phyloP scores from a whole-genome alignment of 2,329 filamentous ascomycete genomes.

The Colletotrichum nymphaeae region DNA sequence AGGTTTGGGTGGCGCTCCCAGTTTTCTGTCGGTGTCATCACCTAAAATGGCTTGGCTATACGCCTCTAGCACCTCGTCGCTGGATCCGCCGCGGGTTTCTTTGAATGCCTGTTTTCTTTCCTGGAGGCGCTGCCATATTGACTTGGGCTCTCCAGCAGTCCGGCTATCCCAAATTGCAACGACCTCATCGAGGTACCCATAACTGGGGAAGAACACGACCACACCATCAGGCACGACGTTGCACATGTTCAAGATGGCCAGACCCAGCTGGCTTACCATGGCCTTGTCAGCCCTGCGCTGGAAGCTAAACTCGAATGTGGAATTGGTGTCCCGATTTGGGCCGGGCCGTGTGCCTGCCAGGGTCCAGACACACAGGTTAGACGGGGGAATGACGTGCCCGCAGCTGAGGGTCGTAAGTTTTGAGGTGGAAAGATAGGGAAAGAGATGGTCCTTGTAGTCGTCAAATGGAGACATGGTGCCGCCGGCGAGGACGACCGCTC shows the following conservation, averaged over 20 bases:
- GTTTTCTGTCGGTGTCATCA: slow-evolving; percentile 37
- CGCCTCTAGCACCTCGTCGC: slow-evolving; percentile 77
- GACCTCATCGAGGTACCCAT: slow-evolving; percentile 87
- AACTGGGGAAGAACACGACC: slow-evolving; percentile 96
- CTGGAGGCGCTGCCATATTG: slow-evolving; percentile 69
- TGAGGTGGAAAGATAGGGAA: slow-evolving; percentile 74
- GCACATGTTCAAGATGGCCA: slow-evolving; percentile 78
- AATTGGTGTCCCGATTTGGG: slow-evolving; percentile 44
- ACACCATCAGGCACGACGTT: slow-evolving; percentile 85
- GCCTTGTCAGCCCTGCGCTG: slow-evolving; percentile 75
- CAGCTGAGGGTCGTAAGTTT: slow-evolving; percentile 88
- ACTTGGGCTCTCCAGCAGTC: slow-evolving; percentile 43
- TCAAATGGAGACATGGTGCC: slow-evolving; percentile 98
- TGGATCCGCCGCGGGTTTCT: slow-evolving; percentile 64
- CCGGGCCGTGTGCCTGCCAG: slow-evolving; percentile 61
- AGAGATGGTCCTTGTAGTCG: slow-evolving; percentile 88
- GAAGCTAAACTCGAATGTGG: slow-evolving; percentile 87
- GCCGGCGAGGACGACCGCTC: slow-evolving; percentile 90
- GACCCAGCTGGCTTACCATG: slow-evolving; percentile 81
- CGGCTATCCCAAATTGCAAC: slow-evolving; percentile 68
- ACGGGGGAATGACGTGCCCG: slow-evolving; percentile 89
- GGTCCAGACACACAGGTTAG: slow-evolving; percentile 84
- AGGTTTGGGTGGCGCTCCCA: slow-evolving; percentile 19
- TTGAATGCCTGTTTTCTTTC: slow-evolving; percentile 72
- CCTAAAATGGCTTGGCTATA: slow-evolving; percentile 78